phyloP scores from a whole-genome alignment of 169 alveolate species.

The Eimeria sp. region DNA sequence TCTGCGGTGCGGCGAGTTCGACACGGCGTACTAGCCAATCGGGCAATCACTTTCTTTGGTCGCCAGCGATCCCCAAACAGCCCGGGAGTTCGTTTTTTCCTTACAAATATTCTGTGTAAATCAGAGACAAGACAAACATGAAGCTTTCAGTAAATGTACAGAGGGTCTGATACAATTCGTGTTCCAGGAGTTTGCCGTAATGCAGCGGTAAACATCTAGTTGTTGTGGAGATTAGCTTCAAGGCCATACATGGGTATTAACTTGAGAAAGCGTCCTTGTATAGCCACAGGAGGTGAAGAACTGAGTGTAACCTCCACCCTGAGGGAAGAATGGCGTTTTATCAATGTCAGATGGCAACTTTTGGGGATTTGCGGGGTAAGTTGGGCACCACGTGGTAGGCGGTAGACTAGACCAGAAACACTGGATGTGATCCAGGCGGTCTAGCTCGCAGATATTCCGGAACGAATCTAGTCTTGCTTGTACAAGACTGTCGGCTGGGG shows the following conservation, averaged over 20 bases:
- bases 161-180: background rate
- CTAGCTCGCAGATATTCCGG: background rate
- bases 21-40: constrained; percentile 54
- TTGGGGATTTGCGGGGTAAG: background rate
- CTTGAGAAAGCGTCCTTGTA: background rate
- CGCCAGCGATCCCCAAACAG: background rate
- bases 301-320: constrained; percentile 44
- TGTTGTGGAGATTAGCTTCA: background rate
- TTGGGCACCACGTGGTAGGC: constrained; percentile 1
- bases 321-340: background rate
- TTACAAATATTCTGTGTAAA: background rate
- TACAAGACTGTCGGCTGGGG: background rate
- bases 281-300: constrained; percentile 60
- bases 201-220: background rate
- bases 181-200: background rate
- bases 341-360: background rate
- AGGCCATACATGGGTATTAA: constrained; percentile 3
- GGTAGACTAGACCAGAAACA: background rate
- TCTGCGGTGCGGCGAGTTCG: background rate
- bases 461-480: background rate
- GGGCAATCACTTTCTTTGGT: constrained; percentile 9
- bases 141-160: background rate
- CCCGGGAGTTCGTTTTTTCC: background rate
- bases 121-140: background rate
- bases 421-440: background rate